Base-by-base conservation (phyloP, 2,329 filamentous ascomycete species). In the Hyphodiscus sp. region DNA sequence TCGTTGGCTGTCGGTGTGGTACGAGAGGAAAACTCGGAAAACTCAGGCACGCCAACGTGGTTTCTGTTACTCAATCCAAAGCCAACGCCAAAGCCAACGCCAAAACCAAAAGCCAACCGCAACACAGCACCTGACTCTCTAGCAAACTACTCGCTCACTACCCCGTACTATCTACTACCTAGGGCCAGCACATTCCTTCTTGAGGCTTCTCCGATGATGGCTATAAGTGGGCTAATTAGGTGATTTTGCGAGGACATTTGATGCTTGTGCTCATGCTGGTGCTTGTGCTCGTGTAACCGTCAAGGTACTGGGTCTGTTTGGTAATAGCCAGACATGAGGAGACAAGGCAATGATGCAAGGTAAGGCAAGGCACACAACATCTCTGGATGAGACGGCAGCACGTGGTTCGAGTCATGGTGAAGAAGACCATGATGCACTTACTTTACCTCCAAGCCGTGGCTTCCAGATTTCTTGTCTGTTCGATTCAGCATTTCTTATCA, bases 381-480 rank as follows among this genome's bases (percentile, higher is more conserved):
- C 23, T 38, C 16, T 38, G 11, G 11, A 13, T 38, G 33, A 6
- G 11, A 38, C 41, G 13, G 29, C 23, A 26, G 49, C 49, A 55
- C 53, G 53, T 51, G 53, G 49, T 44, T 51, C 53, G 49, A 49
- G 38, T 51, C 49, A 49, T 47, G 33, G 2, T 16, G 33, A 42
- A 41, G 45, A 48, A 47, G 26, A 43, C 33, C 9, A 45, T 20
- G 20, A 33, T 20, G 23, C 19, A 19, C 11, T 26, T 26, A 8
- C 23, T 8, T 38, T 6, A n/a, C 11, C 33, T 38, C 23, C 8
- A 26, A 26, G 4, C 8, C 23, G 23, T 26, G 23, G 23, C 23
- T 26, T 26, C 23, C 23, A 26, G 23, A 26, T 38, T 13, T 13
- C 33, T 38, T 38, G 2, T 15, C 33, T 5, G 33, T 38, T 13